phyloP scores from a whole-genome alignment of 805 yeast genomes.

The Starmerella tilneyi region DNA sequence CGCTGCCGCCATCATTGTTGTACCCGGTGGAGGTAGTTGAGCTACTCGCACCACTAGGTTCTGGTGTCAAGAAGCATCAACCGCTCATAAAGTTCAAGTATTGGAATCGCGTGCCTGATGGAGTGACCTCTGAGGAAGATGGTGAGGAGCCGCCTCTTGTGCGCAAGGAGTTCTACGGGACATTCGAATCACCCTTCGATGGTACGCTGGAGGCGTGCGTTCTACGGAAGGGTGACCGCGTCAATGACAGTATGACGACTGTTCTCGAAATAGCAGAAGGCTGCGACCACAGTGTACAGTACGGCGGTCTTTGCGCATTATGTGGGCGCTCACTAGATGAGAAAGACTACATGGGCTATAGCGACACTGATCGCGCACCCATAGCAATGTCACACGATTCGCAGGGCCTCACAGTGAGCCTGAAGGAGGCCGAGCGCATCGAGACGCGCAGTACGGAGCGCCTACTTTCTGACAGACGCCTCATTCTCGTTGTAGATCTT shows the following conservation, averaged over 20 bases:
- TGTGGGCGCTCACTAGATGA: constrained; percentile 73
- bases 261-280: constrained; percentile 62
- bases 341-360: constrained; percentile 66
- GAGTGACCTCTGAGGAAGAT: constrained; percentile 29
- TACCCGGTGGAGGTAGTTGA: constrained; percentile 58
- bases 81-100: constrained; percentile 54
- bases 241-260: constrained; percentile 38
- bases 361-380: constrained; percentile 63
- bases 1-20: constrained; percentile 51
- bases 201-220: constrained; percentile 50
- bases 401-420: constrained; percentile 69
- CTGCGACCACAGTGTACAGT: constrained; percentile 86
- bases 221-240: constrained; percentile 50
- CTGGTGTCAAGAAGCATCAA: constrained; percentile 41
- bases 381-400: constrained; percentile 85
- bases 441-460: constrained; percentile 57
- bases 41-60: constrained; percentile 39
- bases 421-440: constrained; percentile 75
- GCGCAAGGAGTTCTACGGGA: constrained; percentile 32
- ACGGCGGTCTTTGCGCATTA: constrained; percentile 86
- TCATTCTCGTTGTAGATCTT: constrained; percentile 86
- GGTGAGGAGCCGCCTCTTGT: constrained; percentile 30
- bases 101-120: constrained; percentile 43
- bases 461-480: constrained; percentile 50
- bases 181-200: constrained; percentile 73